Evolutionary conservation across 106 monocot species (phyloP), one percentile per base, ranked within the genome.

Genomic region (Apostasia shenzhenica): DNA sequence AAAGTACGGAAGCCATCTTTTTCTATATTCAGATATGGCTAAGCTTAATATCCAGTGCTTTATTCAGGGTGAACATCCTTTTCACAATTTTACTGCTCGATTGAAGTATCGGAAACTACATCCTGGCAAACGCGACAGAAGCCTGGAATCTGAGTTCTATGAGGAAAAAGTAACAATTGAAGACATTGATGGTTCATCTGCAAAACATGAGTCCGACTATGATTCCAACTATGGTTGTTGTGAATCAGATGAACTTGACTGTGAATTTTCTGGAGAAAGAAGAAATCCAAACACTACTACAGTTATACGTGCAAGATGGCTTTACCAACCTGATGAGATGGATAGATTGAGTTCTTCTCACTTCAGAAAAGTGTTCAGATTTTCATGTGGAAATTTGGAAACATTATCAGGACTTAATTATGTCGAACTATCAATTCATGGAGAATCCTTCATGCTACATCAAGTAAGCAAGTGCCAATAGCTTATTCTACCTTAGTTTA

Each of bases 381-480:
- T 78, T 67, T 83, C 83, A 44, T 91, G 89, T 77, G 89, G 86
- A 56, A 80, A 84, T 56, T 66, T 86, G 63, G 74, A 95, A 61
- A 84, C 49, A 43, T 80, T 71, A 55, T 76, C 73, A 8, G 82
- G 82, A 73, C 73, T 60, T 44, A 80, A 82, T 55, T 95, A 67
- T 71, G 60, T 92, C 67, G 95, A 95, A 78, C n/a, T 95, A 38
- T 82, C 76, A 6, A 89, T 95, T 74, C 83, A 76, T 75, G 89
- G 95, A 55, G 95, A 86, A 79, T 95, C 95, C 57, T 92, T 95
- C 84, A 95, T 95, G 92, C 67, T 95, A 44, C 95, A 95, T 75
- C 95, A 95, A 82, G 92, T 95, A 86, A 79, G 75, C 10, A 6
- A 45, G 55, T 61, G 59, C 6, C 51, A 60, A 39, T 41, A 9